A percentile compares a stretch with the other conserved stretches of the same genome.
phyloP scores from a whole-genome alignment of 2,329 filamentous ascomycete species.

The Mycosphaerella arachidis region DNA sequence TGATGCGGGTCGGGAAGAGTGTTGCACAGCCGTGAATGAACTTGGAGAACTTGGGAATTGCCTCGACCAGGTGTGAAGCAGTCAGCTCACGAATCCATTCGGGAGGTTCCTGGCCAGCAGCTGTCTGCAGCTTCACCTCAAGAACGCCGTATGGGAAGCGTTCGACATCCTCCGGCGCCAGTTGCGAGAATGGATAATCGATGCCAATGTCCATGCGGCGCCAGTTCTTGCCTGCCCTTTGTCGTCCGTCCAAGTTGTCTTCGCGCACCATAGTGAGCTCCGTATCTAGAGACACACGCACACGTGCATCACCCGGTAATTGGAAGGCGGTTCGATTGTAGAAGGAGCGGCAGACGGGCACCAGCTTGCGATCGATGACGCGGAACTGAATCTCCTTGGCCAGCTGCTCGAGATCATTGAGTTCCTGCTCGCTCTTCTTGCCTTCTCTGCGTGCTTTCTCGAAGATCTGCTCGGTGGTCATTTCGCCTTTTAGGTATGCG shows the following conservation, averaged over 20 bases:
- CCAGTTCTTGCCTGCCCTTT: slow-evolving; percentile 83
- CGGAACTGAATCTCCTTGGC: slow-evolving; percentile 93
- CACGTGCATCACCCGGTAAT: slow-evolving; percentile 88
- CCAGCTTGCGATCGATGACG: slow-evolving; percentile 77
- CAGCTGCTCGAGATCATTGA: slow-evolving; percentile 83
- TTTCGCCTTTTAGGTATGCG: slow-evolving; percentile 75
- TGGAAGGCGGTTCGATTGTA: slow-evolving; percentile 99
- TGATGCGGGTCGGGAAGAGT: slow-evolving; percentile 79
- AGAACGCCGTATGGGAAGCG: slow-evolving; percentile 94
- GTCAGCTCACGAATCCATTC: slow-evolving; percentile 95
- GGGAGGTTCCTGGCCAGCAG: slow-evolving; percentile 88
- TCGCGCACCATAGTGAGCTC: slow-evolving; percentile 93
- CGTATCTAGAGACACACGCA: slow-evolving; percentile 94
- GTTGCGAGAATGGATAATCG: slow-evolving; percentile 86
- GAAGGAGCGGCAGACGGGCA: slow-evolving; percentile 89
- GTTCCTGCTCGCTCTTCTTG: slow-evolving; percentile 88
- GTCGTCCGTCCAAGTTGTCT: slow-evolving; percentile 81
- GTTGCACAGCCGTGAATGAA: slow-evolving; percentile 94
- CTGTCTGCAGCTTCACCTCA: slow-evolving; percentile 96
- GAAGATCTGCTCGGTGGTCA: slow-evolving; percentile 84
- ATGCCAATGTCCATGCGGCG: slow-evolving; percentile 95
- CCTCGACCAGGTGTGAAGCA: slow-evolving; percentile 89
- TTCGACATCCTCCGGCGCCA: slow-evolving; percentile 78
- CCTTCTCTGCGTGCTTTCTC: slow-evolving; percentile 94
- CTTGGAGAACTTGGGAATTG: slow-evolving; percentile 99